Evolutionary conservation across 2,329 filamentous ascomycete genomes (phyloP), one percentile per base, ranked within the genome.

Genomic region (Zasmidium angulare): DNA sequence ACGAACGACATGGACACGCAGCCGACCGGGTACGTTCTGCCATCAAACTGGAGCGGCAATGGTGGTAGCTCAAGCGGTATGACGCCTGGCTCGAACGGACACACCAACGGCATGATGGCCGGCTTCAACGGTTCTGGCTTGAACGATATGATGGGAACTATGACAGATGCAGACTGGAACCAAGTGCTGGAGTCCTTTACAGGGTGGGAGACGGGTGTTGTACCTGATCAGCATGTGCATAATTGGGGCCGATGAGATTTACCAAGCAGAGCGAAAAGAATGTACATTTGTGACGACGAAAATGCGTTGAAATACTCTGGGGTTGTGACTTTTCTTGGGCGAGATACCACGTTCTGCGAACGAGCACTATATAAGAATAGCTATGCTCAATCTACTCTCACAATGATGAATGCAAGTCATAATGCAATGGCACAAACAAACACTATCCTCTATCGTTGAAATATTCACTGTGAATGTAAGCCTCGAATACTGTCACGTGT

Each of bases 91-190:
- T 49, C 46, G 1, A 57, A 50, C 21, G 58, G 51, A 9, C 26
- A 10, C 6, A 17, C 49, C n/a, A 52, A 19, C 19, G 66, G 63
- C 2, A 61, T 68, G 40, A 63, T 60, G 36, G 59, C 60, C 23
- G 64, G 49, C 2, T 58, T 54, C 36, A 23, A 22, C 14, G 56
- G 56, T 11, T 24, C 50, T 31, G 59, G 55, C 19, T 48, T 66
- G 53, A 62, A 55, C 49, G 67, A 71, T 10, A 62, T 68, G 55
- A 68, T 71, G 68, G 57, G 56, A 29, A 60, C 60, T 10, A 66
- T 72, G 67, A 65, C 61, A 7, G 71, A 73, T 53, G 67, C 61
- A 40, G 71, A 72, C 21, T 73, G 69, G 69, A 68, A 65, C 48
- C 62, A 61, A 26, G 63, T 73, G 60, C 53, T 73, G 55, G 65